Conservation (phyloP, 768 basidiomycete species). For the Tulasnella sp. region DNA sequence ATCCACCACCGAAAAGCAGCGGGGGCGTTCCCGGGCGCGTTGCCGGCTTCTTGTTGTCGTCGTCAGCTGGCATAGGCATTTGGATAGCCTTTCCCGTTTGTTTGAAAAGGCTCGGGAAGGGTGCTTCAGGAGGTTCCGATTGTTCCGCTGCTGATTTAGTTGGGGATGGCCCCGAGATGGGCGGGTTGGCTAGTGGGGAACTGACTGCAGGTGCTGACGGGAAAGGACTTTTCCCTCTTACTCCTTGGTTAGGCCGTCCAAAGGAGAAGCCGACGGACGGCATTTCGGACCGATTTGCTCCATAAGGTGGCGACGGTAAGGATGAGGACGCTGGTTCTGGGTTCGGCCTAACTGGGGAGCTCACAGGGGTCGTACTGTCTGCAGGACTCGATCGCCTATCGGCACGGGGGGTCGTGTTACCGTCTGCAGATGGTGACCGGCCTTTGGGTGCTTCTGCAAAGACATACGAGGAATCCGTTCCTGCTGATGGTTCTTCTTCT, state of each 20-base stretch:
- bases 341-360: conserved; percentile 22
- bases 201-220: conserved; percentile 5
- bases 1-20: neutral
- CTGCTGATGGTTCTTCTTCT: conserved; percentile 18
- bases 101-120: neutral
- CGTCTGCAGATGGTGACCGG: conserved; percentile 11
- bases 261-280: conserved; percentile 7
- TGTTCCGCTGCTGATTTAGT: neutral
- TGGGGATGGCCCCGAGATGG: conserved; percentile 7
- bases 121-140: neutral
- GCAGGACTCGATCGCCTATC: neutral
- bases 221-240: neutral
- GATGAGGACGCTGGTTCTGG: neutral
- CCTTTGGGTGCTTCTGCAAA: conserved; percentile 22
- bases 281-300: neutral
- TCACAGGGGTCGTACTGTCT: conserved; percentile 14
- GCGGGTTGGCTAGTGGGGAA: conserved; percentile 15
- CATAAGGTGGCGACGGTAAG: conserved; percentile 21
- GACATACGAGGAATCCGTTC: neutral
- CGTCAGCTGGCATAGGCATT: conserved; percentile 5
- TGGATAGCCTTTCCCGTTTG: neutral
- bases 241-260: neutral
- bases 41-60: neutral
- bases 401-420: neutral
- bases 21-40: conserved; percentile 12